phyloP scores from a whole-genome alignment of 2,329 filamentous ascomycete species.

The Chaetomium sp. region DNA sequence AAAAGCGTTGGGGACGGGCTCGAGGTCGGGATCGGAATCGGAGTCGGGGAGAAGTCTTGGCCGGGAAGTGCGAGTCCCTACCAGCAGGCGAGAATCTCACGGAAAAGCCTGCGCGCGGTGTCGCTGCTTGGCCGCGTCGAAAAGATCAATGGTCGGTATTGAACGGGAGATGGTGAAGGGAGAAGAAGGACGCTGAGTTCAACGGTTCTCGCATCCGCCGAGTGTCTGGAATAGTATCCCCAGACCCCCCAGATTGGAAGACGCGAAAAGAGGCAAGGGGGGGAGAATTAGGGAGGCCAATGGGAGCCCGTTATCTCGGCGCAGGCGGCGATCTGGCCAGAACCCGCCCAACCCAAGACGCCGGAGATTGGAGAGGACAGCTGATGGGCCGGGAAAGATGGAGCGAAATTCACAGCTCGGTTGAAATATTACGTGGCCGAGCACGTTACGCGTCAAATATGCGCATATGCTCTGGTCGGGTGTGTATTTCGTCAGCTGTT shows the following conservation, averaged over 20 bases:
- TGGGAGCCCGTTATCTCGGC: not conserved
- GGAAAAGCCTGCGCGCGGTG: not conserved
- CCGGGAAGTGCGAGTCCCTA: not conserved
- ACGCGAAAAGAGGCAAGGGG: not conserved
- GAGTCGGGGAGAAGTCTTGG: constrained; percentile 4
- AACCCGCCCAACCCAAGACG: constrained; percentile 11
- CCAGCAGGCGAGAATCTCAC: not conserved
- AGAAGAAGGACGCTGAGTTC: constrained; percentile 4
- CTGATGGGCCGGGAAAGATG: constrained; percentile 2
- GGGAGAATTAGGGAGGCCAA: not conserved
- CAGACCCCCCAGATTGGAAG: not conserved
- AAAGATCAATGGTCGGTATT: not conserved
- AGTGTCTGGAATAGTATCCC: not conserved
- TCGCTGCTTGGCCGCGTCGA: constrained; percentile 1
- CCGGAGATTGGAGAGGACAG: constrained; percentile 16
- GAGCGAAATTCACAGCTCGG: not conserved
- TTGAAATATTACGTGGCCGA: too few relatives aligned
- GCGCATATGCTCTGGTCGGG: too few relatives aligned
- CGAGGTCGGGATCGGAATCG: not conserved
- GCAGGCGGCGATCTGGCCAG: constrained; percentile 21
- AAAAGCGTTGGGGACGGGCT: not conserved
- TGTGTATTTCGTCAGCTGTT: not conserved
- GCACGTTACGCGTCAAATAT: too few relatives aligned
- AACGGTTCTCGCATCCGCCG: not conserved
- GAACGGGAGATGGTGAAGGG: constrained; percentile 12